Conservation (phyloP, 2,329 filamentous ascomycete species). For the Seiridium cupressi region DNA sequence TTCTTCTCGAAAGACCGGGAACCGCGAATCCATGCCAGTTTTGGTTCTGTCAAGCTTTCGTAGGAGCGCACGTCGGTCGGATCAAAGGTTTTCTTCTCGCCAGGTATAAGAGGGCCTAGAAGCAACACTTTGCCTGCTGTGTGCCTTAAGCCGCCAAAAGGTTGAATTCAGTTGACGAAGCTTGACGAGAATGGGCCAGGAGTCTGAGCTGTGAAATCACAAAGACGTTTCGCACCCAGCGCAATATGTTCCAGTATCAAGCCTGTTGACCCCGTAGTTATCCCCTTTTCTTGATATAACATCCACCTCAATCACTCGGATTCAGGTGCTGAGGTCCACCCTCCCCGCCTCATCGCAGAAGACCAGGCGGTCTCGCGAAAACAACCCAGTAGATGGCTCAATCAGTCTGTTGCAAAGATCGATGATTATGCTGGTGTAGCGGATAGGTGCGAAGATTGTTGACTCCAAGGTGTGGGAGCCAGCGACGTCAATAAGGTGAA, state of each 20-base stretch:
- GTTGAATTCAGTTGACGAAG: no score
- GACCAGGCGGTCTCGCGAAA: conserved; percentile 25
- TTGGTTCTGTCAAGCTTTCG: neutral
- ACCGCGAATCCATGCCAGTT: conserved; percentile 63
- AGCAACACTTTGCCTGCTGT: no score
- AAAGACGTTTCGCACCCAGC: neutral
- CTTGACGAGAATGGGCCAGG: no score
- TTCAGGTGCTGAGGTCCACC: conserved; percentile 28
- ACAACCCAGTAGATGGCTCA: neutral
- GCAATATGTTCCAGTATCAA: neutral
- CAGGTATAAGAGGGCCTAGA: no score
- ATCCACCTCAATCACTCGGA: conserved; percentile 24
- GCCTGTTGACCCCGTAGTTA: conserved; percentile 7
- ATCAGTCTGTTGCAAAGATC: neutral
- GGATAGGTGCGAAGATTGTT: neutral
- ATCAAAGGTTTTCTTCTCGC: neutral
- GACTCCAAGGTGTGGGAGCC: neutral
- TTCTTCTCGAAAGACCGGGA: conserved; percentile 60
- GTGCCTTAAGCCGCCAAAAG: no score
- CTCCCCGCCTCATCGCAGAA: conserved; percentile 33
- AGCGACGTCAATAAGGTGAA: neutral
- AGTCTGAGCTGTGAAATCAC: no score
- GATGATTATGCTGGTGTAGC: no score
- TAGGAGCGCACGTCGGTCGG: neutral
- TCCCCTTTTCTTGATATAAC: conserved; percentile 12